Conservation (phyloP, 495 filamentous ascomycete species). For the Filosporella fistucella region DNA sequence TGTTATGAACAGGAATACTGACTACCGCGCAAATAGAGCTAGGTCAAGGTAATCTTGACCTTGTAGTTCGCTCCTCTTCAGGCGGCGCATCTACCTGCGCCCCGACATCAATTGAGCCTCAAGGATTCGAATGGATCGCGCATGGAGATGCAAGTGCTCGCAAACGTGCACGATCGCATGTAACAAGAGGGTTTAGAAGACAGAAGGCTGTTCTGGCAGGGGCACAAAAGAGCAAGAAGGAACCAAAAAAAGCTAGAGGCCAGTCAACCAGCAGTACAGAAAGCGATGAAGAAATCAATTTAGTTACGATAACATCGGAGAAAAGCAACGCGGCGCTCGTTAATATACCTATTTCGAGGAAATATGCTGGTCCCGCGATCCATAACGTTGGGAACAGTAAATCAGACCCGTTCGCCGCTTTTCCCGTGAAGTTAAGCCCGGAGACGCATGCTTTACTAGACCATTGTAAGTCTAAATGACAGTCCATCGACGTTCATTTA, state of each 20-base stretch:
- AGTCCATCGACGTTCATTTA: not conserved
- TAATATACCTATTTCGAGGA: too few species aligned
- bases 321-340: too few species aligned
- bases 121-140: slow-evolving; percentile 10
- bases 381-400: not conserved
- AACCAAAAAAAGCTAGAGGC: not conserved
- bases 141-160: slow-evolving; percentile 7
- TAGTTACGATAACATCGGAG: too few species aligned
- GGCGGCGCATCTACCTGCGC: not conserved
- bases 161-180: slow-evolving; percentile 8
- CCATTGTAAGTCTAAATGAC: slow-evolving; percentile 13
- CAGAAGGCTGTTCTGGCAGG: slow-evolving; percentile 7
- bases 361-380: too few species aligned
- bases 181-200: slow-evolving; percentile 11
- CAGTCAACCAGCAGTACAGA: too few species aligned
- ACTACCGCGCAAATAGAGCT: not conserved
- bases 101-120: not conserved
- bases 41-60: not conserved
- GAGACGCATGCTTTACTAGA: not conserved
- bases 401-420: slow-evolving; percentile 4
- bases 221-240: not conserved
- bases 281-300: too few species aligned
- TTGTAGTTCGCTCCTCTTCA: not conserved
- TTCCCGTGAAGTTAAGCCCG: slow-evolving; percentile 2
- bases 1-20: not conserved